Evolutionary conservation across 106 monocot genomes (phyloP).

Genomic region (Hemerocallis citrina): DNA sequence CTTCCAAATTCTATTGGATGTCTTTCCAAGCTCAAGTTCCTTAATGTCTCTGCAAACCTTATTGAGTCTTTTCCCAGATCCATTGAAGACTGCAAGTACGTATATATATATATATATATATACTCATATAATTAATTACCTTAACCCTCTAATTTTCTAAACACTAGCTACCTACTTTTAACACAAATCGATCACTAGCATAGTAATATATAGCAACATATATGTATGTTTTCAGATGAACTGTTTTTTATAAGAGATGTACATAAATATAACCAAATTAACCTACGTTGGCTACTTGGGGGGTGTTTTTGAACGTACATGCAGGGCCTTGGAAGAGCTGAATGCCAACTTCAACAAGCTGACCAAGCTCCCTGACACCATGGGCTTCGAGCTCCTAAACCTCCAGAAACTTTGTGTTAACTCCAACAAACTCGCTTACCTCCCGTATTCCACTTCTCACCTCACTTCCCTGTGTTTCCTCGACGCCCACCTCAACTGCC

Average conservation of each 20-base stretch:
- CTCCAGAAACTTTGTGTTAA: conserved; percentile 43
- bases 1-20: conserved; percentile 92
- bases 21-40: conserved; percentile 68
- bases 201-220: too few relatives aligned
- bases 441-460: conserved; percentile 64
- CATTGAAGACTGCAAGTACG: conserved; percentile 80
- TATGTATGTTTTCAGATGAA: neutral
- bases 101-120: neutral
- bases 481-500: conserved; percentile 71
- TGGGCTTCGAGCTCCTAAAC: conserved; percentile 58
- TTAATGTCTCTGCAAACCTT: conserved; percentile 77
- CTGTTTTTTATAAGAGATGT: neutral
- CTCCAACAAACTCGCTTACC: conserved; percentile 61
- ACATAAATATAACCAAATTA: neutral
- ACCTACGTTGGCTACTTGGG: too few relatives aligned
- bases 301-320: neutral
- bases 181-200: too few relatives aligned
- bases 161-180: too few relatives aligned
- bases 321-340: conserved; percentile 65
- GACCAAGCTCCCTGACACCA: conserved; percentile 53
- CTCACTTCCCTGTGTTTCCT: conserved; percentile 50
- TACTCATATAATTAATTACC: neutral
- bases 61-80: conserved; percentile 62
- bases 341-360: conserved; percentile 70
- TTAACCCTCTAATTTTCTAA: too few relatives aligned